Base-by-base conservation (phyloP, 176 grass and related monocot genomes). In the Stipa capillata region DNA sequence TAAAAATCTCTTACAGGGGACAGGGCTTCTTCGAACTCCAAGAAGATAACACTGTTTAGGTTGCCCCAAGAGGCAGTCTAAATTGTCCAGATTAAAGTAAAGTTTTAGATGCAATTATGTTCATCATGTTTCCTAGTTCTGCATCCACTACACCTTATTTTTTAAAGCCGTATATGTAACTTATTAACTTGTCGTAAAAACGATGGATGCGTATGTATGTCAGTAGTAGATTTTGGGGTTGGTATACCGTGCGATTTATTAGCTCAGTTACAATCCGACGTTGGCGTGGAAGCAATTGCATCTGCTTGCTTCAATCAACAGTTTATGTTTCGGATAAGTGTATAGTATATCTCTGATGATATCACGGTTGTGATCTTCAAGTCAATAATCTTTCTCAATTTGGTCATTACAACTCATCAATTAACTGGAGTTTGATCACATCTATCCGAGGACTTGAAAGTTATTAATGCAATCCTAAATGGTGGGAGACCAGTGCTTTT, bases 241-340 rank as follows among this genome's bases (percentile, higher is more conserved):
- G 72, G 56, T 72, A 56, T 78, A 37, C 29, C 11, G 45, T 13
- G 61, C 4, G 60, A 73, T 69, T 33, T 58, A 47, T 29, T 32
- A 29, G 49, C 42, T 65, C 36, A 52, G 61, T 60, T 60, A 72
- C 72, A 73, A 87, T 56, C 58, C 8, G 27, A 44, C 21, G 28
- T 42, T 89, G 21, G 61, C 82, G 87, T 89, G 35, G 70, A 89
- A 89, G 76, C 77, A 80, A 84, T 61, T 1, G 7, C 13, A 53
- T 37, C 51, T 68, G 49, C 9, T 80, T 84, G 87, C 87, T 89
- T 89, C 24, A 89, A 76, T 89, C 69, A 62, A 89, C 82, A 69
- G 62, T 15, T 23, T 84, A 80, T 80, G 60, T 20, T 56, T 79
- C 42, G 10, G 43, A 70, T 53, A 82, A 62, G 25, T 59, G 39